Evolutionary conservation across 1,284 basidiomycete genomes (phyloP).

Genomic region (Ustilago tritici): DNA sequence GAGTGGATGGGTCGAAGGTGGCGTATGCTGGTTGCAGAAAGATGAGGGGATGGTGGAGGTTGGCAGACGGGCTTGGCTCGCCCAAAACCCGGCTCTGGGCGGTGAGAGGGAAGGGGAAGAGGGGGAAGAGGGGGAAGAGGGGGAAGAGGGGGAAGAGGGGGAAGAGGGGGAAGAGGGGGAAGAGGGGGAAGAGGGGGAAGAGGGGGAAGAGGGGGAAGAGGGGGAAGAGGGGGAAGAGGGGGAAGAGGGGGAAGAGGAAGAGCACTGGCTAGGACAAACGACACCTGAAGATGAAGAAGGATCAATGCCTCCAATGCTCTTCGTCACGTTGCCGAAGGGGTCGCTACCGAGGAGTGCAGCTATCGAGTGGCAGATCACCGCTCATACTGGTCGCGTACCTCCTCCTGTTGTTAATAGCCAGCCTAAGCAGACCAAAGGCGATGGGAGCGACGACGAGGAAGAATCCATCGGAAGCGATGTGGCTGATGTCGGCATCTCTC

Average conservation of each 20-base stretch:
- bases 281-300: background rate
- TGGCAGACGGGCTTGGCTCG: slow-evolving; percentile 22
- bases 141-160: slow-evolving; percentile 27
- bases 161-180: slow-evolving; percentile 25
- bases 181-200: slow-evolving; percentile 10
- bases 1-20: slow-evolving; percentile 62
- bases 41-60: slow-evolving; percentile 8
- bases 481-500: slow-evolving; percentile 13
- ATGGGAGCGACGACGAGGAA: slow-evolving; percentile 50
- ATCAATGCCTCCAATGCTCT: slow-evolving; percentile 49
- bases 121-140: slow-evolving; percentile 25
- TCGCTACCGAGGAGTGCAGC: slow-evolving; percentile 53
- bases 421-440: background rate
- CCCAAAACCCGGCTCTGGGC: background rate
- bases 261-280: slow-evolving; percentile 31
- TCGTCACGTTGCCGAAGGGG: slow-evolving; percentile 36
- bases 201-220: slow-evolving; percentile 13
- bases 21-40: slow-evolving; percentile 66
- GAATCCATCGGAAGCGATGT: slow-evolving; percentile 21
- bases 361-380: slow-evolving; percentile 67
- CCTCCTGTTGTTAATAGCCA: background rate
- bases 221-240: slow-evolving; percentile 11
- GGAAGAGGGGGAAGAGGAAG: slow-evolving; percentile 25
- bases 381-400: slow-evolving; percentile 52
- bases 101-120: slow-evolving; percentile 8